Evolutionary conservation across 1,139 yeast species (phyloP), one percentile per base, ranked within the genome.

Genomic region (Suhomyces terraborum): DNA sequence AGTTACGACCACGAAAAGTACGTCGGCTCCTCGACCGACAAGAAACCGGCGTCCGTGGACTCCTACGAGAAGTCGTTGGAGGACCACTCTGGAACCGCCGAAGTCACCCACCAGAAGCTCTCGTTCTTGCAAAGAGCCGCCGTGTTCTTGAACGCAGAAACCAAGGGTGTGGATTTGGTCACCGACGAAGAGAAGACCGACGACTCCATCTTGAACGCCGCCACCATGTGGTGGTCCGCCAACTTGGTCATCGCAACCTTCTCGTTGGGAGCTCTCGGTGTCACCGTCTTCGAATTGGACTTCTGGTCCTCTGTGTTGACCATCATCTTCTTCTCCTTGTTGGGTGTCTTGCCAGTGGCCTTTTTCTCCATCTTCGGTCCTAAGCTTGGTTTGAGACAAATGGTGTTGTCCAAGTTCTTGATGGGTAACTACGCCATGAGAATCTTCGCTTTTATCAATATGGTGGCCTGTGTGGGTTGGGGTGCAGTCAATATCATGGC

Each of bases 401-500:
- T 89, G 88, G 74, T 87, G 34, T 62, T 91, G 49, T 80, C 95
- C 12, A 77, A 91, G 52, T 89, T 75, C 65, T 75, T 89, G 58
- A 75, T 84, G 54, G 97, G 97, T 53, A 80, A 83, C 61, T 63
- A 72, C 33, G 82, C 86, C 37, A 83, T 86, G 65, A 77, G 95
- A 61, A 72, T 89, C 43, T 86, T 89, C 58, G 84, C 95, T 13
- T 62, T 84, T 32, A 73, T 89, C 56, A 89, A 89, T 60, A 79
- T 83, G 55, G 64, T 89, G 55, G 94, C 96, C 12, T 88, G 96
- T 76, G 78, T 89, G 49, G 97, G 97, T 51, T 89, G 97, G 97
- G 89, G 95, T 64, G 88, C 95, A 13, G 94, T 88, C 35, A 91
- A 89, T 66, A 86, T 88, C 50, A 87, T 89, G 80, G 85, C 89